Conservation (phyloP, 371 early-diverging fungal genomes). For the Funneliformis caledonium region DNA sequence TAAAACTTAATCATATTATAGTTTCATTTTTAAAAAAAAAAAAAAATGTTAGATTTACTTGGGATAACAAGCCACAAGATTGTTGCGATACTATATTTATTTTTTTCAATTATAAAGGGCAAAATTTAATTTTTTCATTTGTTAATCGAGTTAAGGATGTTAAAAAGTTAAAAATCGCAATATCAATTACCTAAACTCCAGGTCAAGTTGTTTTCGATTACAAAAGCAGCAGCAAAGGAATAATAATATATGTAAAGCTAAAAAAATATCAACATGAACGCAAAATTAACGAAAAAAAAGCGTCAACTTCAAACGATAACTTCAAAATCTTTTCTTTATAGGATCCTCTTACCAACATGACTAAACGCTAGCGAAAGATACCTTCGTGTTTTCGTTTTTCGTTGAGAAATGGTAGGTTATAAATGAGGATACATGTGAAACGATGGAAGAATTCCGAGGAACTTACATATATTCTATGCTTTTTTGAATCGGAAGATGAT, state of each 20-base stretch:
- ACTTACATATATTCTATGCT: neutral
- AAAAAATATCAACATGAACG: too few relatives aligned
- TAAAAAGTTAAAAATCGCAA: too few relatives aligned
- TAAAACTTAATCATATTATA: too few relatives aligned
- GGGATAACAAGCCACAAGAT: neutral
- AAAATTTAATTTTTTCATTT: too few relatives aligned
- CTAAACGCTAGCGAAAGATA: neutral
- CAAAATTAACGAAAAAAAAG: neutral
- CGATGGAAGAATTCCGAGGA: too few relatives aligned
- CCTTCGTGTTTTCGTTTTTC: neutral
- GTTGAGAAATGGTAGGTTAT: too few relatives aligned
- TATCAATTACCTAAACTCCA: neutral
- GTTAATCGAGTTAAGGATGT: too few relatives aligned
- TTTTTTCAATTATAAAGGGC: too few relatives aligned
- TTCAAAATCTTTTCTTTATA: too few relatives aligned
- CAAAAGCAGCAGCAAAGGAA: neutral
- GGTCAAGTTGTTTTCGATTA: neutral
- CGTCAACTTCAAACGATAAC: too few relatives aligned
- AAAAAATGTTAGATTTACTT: neutral
- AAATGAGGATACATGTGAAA: too few relatives aligned
- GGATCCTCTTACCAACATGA: neutral
- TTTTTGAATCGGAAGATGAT: neutral
- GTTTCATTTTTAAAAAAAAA: too few relatives aligned
- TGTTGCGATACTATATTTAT: neutral
- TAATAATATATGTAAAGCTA: neutral